These are phyloP conservation scores for Heritiera littoralis DNA, from an alignment of 345 rosid species.

Conservation along the genomic window DNA sequence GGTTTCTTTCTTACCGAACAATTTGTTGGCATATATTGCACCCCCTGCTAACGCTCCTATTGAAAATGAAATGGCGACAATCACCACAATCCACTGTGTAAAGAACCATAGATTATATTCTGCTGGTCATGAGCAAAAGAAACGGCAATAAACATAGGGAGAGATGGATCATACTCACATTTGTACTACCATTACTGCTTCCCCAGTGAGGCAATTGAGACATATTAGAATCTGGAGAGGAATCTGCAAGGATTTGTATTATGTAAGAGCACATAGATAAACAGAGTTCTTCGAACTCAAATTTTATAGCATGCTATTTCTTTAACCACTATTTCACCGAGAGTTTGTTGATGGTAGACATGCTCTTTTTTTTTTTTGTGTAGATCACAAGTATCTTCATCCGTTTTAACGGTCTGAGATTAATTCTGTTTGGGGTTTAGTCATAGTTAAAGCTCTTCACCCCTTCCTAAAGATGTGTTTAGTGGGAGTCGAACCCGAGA, in stretches of 20 bases:
- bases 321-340: too few species aligned
- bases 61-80: slow-evolving; percentile 27
- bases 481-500: too few species aligned
- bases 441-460: too few species aligned
- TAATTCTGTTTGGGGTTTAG: too few species aligned
- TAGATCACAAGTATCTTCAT: too few species aligned
- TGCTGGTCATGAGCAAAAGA: background rate
- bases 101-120: background rate
- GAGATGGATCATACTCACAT: slow-evolving; percentile 20
- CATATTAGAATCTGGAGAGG: slow-evolving; percentile 12
- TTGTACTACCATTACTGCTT: background rate
- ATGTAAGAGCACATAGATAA: background rate
- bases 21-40: slow-evolving; percentile 27
- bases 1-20: slow-evolving; percentile 19
- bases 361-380: background rate
- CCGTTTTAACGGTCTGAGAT: too few species aligned
- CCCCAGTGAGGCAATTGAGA: background rate
- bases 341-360: too few species aligned
- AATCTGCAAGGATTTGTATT: slow-evolving; percentile 18
- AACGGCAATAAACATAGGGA: background rate
- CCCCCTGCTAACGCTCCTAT: slow-evolving; percentile 34
- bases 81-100: slow-evolving; percentile 28
- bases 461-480: too few species aligned
- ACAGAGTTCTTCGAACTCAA: background rate
- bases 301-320: too few species aligned